Conservation (phyloP, 257 asterid genomes). For the Solanum chiquidenum region DNA sequence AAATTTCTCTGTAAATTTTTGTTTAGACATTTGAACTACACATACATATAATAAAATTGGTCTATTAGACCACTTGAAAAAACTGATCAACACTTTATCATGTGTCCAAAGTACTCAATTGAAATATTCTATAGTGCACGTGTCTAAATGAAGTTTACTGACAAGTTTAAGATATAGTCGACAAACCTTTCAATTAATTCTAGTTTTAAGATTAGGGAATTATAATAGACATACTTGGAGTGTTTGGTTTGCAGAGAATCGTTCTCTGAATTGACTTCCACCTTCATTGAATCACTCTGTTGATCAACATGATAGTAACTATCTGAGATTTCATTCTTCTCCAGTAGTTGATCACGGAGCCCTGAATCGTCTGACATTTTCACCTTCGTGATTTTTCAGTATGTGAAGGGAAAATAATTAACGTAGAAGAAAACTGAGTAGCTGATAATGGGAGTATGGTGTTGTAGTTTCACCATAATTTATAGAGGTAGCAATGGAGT, state of each 20-base stretch:
- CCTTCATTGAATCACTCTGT: background rate
- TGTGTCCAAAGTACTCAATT: background rate
- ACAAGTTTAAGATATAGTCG: background rate
- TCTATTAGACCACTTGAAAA: background rate
- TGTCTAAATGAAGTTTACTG: background rate
- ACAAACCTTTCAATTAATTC: background rate
- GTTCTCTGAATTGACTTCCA: background rate
- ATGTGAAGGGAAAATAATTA: background rate
- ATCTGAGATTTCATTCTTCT: background rate
- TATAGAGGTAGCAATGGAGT: background rate
- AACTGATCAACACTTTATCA: background rate
- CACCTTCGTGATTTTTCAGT: background rate
- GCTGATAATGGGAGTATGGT: background rate
- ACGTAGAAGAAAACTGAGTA: background rate
- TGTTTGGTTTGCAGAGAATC: background rate
- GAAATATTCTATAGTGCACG: background rate
- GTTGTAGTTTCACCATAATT: background rate
- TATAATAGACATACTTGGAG: background rate
- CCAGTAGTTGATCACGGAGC: background rate
- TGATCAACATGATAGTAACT: background rate
- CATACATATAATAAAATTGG: background rate
- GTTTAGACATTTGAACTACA: background rate
- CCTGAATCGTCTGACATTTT: background rate
- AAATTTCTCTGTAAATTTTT: background rate
- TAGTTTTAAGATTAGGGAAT: background rate